phyloP scores from a whole-genome alignment of 176 grass and related monocot species.

The Eremochloa ophiuroides region DNA sequence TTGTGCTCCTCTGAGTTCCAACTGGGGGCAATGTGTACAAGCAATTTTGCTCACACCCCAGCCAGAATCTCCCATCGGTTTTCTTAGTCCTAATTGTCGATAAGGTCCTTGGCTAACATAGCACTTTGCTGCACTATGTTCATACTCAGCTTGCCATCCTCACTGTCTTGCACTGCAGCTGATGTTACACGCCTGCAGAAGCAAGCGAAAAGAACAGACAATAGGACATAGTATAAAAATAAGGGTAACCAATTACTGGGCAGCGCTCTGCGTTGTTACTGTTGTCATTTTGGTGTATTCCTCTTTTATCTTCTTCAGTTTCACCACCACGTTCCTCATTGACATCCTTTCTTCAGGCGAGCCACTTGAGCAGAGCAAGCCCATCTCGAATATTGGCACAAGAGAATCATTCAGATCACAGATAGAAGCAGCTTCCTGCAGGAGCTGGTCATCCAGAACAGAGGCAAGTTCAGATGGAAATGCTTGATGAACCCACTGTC shows the following conservation, averaged over 20 bases:
- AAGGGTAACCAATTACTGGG: not conserved
- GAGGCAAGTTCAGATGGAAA: too few relatives aligned
- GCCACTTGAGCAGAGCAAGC: too few relatives aligned
- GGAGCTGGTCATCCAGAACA: too few relatives aligned
- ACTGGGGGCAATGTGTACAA: slow-evolving; percentile 12
- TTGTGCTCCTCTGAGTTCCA: not conserved
- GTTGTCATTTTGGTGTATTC: too few relatives aligned
- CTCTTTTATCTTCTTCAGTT: too few relatives aligned
- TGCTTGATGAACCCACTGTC: too few relatives aligned
- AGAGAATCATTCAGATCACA: too few relatives aligned
- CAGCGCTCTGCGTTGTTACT: not conserved
- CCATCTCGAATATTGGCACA: too few relatives aligned
- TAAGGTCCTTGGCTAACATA: not conserved
- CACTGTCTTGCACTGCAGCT: not conserved
- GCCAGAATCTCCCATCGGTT: slow-evolving; percentile 1
- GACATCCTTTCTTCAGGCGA: too few relatives aligned
- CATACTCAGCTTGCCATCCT: not conserved
- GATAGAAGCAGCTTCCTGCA: too few relatives aligned
- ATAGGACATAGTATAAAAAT: not conserved
- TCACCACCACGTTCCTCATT: too few relatives aligned
- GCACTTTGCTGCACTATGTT: not conserved
- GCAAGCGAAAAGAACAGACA: not conserved
- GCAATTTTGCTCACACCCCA: not conserved
- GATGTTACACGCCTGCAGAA: not conserved
- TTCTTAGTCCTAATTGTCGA: not conserved